Evolutionary conservation across 495 filamentous ascomycete species (phyloP).

Genomic region (Niebla homalea): DNA sequence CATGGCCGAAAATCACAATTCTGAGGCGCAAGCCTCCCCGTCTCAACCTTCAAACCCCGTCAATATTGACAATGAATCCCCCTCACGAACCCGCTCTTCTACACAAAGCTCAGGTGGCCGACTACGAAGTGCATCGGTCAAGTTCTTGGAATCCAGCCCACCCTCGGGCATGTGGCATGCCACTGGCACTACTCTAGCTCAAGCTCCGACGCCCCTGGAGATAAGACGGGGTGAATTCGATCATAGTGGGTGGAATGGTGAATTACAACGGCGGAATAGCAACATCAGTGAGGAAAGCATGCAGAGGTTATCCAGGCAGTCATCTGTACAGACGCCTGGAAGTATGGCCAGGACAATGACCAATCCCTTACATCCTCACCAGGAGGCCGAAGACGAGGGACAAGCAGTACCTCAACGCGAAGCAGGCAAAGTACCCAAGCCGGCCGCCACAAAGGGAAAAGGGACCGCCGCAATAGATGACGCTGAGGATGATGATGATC

Average conservation of each 20-base stretch:
- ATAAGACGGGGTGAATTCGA: slow-evolving; percentile 30
- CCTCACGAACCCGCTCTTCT: slow-evolving; percentile 6
- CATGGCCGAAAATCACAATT: not conserved
- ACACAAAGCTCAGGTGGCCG: slow-evolving; percentile 15
- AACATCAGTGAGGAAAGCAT: slow-evolving; percentile 17
- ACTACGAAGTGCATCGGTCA: slow-evolving; percentile 30
- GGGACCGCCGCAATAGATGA: slow-evolving; percentile 1
- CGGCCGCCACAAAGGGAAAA: not conserved
- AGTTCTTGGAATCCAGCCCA: slow-evolving; percentile 32
- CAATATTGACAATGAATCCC: not conserved
- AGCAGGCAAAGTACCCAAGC: not conserved
- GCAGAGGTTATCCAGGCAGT: slow-evolving; percentile 12
- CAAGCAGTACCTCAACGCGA: not conserved
- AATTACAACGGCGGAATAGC: slow-evolving; percentile 19
- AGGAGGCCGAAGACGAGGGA: slow-evolving; percentile 12
- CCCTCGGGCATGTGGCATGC: slow-evolving; percentile 42
- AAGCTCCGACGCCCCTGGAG: slow-evolving; percentile 29
- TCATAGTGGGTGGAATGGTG: slow-evolving; percentile 26
- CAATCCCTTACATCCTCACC: slow-evolving; percentile 9
- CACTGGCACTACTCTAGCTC: slow-evolving; percentile 26
- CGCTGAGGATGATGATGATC: slow-evolving; percentile 8
- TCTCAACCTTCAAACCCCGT: not conserved
- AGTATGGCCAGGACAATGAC: slow-evolving; percentile 10
- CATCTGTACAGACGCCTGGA: slow-evolving; percentile 13
- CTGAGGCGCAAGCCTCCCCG: no score